These are phyloP conservation scores for Aotearoamyces nothofagi DNA, from an alignment of 2,329 filamentous ascomycete species.

Conservation along the genomic window DNA sequence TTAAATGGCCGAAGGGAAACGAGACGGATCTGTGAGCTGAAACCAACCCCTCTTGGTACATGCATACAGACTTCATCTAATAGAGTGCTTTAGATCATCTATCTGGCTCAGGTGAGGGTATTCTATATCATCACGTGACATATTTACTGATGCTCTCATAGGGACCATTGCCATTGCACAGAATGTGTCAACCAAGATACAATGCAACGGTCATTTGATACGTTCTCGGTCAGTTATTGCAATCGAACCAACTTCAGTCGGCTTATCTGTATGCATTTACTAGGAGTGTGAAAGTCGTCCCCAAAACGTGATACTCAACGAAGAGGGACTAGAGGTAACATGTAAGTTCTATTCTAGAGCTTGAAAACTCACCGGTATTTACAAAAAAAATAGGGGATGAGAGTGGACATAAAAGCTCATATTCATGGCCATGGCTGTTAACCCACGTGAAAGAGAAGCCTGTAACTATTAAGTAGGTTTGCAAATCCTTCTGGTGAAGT, in stretches of 20 bases:
- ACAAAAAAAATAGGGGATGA: slow-evolving; percentile 52
- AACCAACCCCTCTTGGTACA: too few species aligned
- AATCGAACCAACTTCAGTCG: too few species aligned
- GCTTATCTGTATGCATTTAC: too few species aligned
- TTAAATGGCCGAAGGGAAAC: too few species aligned
- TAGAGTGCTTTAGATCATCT: too few species aligned
- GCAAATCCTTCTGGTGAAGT: too few species aligned
- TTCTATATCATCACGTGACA: too few species aligned
- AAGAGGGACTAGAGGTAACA: slow-evolving; percentile 27
- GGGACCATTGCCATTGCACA: slow-evolving; percentile 59
- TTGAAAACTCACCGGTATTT: too few species aligned
- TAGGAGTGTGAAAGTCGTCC: slow-evolving; percentile 24
- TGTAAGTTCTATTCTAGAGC: slow-evolving; percentile 25
- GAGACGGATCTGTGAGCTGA: too few species aligned
- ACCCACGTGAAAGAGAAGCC: slow-evolving; percentile 21
- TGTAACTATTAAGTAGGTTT: slow-evolving; percentile 3
- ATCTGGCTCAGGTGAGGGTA: too few species aligned
- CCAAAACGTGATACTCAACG: slow-evolving; percentile 16
- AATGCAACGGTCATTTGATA: slow-evolving; percentile 52
- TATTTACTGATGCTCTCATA: too few species aligned
- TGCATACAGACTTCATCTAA: too few species aligned
- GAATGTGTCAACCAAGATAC: slow-evolving; percentile 56
- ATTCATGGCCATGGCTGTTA: slow-evolving; percentile 46
- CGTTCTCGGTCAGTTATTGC: slow-evolving; percentile 49
- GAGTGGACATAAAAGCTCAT: slow-evolving; percentile 54